Base-by-base conservation (phyloP, 2,329 filamentous ascomycete species). In the Sporothrix schenckii region DNA sequence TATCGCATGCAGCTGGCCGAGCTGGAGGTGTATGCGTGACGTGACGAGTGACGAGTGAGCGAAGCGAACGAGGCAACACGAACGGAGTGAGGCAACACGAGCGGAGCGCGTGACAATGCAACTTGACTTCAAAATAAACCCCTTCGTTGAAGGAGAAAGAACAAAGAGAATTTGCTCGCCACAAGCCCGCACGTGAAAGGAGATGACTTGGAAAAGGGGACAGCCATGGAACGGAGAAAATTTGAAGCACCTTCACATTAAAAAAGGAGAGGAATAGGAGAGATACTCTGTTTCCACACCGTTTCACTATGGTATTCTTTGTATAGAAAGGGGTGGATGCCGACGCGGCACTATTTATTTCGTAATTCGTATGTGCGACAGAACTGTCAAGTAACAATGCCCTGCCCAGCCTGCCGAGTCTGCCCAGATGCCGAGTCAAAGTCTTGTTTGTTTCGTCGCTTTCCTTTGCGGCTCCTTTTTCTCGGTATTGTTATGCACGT, bases 401-500 rank as follows among this genome's bases (percentile, higher is more conserved):
- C 58, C 58, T 63, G 58, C 39, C 58, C 54, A 58, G 54, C 19
- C 3, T 54, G 53, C 53, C 53, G 16, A 56, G 34, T 4, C 24
- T 19, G 58, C 58, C 58, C 58, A 63, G 21, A 39, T 47, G 58
- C 41, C 41, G 39, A 47, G 39, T 27, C 58, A 5, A 44, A 47
- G 41, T 47, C 39, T 63, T 47, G 39, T 63, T 47, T 63, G 58
- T 47, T 63, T 63, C 58, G 58, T 44, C 39, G 14, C 3, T 54
- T 14, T 27, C 10, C 52, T 49, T 58, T n/a, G 16, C 16, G 11
- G 54, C 21, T 21, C 58, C 58, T 24, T 53, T 54, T 54, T 41
- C 65, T 56, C 50, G 65, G 65, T 50, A 67, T 44, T 54, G 27
- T 67, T 34, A 67, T 67, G 65, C 65, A 67, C 65, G 30, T 44